These are phyloP conservation scores for Cerrena zonata DNA, from an alignment of 1,284 basidiomycete species.

Conservation along the genomic window DNA sequence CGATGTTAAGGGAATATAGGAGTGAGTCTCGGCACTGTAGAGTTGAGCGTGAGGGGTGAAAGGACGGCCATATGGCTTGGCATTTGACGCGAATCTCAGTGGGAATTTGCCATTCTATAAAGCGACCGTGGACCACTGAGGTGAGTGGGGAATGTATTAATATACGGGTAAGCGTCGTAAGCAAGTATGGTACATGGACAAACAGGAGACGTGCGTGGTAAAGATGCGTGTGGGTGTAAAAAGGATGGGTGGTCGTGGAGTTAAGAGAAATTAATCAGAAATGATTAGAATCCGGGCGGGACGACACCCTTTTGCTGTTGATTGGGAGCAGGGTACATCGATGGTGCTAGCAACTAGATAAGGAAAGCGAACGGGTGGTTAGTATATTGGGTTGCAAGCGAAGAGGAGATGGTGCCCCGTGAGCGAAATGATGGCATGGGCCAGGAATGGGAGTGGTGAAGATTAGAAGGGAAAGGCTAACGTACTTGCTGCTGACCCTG, in stretches of 20 bases:
- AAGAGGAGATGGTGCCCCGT: conserved; percentile 4
- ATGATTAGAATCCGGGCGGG: conserved; percentile 71
- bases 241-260: conserved; percentile 1
- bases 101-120: not conserved
- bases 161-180: conserved; percentile 1
- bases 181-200: conserved; percentile 1
- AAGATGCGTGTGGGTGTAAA: too few relatives aligned
- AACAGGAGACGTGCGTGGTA: not conserved
- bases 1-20: not conserved
- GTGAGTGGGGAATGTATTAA: not conserved
- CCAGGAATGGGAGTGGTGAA: conserved; percentile 6
- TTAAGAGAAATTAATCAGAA: too few relatives aligned
- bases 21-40: not conserved
- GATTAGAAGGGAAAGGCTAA: conserved; percentile 14
- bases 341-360: conserved; percentile 59
- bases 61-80: conserved; percentile 1
- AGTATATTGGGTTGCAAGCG: conserved; percentile 14
- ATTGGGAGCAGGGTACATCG: conserved; percentile 45
- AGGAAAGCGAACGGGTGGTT: conserved; percentile 11
- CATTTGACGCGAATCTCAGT: not conserved
- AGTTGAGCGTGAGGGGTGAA: not conserved
- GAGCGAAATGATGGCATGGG: conserved; percentile 1
- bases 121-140: not conserved
- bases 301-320: conserved; percentile 60
- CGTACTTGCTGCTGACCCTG: conserved; percentile 84